phyloP scores from a whole-genome alignment of 2,329 filamentous ascomycete genomes.

The Aureobasidium uvarum region DNA sequence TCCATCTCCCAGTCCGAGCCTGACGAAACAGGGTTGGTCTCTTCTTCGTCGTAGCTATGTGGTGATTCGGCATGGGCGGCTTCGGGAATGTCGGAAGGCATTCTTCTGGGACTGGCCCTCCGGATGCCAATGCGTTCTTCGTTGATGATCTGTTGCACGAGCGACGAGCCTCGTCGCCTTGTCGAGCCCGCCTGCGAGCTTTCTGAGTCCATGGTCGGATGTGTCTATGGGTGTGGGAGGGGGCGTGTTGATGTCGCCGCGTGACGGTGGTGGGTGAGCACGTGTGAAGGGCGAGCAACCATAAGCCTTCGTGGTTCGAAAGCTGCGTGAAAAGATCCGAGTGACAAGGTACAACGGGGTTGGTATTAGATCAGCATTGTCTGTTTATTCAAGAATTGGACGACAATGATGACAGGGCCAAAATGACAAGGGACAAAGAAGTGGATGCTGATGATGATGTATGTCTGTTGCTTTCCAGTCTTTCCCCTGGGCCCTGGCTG shows the following conservation, averaged over 20 bases:
- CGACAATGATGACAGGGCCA: constrained; percentile 4
- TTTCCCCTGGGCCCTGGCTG: constrained; percentile 19
- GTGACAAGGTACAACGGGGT: neutral
- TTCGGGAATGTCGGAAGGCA: constrained; percentile 27
- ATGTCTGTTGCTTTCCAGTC: constrained; percentile 10
- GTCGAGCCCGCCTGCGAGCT: constrained; percentile 23
- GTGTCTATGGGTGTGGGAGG: neutral
- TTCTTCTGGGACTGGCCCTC: constrained; percentile 19
- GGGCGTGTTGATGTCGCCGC: neutral
- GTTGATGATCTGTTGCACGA: constrained; percentile 22
- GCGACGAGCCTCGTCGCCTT: constrained; percentile 16
- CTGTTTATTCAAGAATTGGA: constrained; percentile 2
- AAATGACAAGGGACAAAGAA: constrained; percentile 1
- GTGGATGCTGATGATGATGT: constrained; percentile 14
- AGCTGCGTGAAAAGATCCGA: neutral
- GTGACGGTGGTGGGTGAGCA: constrained; percentile 7
- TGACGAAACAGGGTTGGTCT: constrained; percentile 37
- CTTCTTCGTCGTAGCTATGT: constrained; percentile 38
- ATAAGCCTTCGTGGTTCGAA: neutral
- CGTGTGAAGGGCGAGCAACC: constrained; percentile 12
- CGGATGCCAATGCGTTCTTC: constrained; percentile 9
- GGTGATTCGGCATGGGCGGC: constrained; percentile 26
- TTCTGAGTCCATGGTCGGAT: constrained; percentile 12
- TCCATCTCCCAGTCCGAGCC: constrained; percentile 57
- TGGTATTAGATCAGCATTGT: constrained; percentile 11